A percentile compares a stretch with the other conserved stretches of the same genome.
Conservation (phyloP, 2,329 filamentous ascomycete genomes). For the Ophiostoma fasciatum region DNA sequence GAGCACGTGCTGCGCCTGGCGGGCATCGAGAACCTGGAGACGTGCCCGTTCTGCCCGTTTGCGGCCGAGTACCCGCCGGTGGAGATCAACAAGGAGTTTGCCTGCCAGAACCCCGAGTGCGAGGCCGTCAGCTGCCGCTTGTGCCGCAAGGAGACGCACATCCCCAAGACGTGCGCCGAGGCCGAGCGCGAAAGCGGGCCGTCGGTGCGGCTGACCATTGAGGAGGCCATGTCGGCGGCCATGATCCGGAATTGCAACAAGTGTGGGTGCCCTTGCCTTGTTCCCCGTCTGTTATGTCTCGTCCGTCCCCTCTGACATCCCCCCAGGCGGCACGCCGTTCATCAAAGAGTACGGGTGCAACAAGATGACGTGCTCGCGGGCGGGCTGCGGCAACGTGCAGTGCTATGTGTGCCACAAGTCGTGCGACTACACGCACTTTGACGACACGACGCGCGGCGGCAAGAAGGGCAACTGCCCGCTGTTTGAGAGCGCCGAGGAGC, state of each 20-base stretch:
- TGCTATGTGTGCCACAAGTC: slow-evolving; percentile 61
- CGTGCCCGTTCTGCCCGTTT: slow-evolving; percentile 72
- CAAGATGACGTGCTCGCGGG: slow-evolving; percentile 59
- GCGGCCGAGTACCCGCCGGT: slow-evolving; percentile 57
- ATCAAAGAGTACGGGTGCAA: slow-evolving; percentile 72
- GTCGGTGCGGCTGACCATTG: slow-evolving; percentile 49
- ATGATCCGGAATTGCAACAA: slow-evolving; percentile 63
- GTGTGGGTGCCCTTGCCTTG: slow-evolving; percentile 23
- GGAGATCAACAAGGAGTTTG: slow-evolving; percentile 57
- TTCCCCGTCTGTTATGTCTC: background rate
- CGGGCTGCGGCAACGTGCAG: slow-evolving; percentile 34
- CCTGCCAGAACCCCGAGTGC: slow-evolving; percentile 54
- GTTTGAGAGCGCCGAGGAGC: slow-evolving; percentile 45
- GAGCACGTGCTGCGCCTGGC: slow-evolving; percentile 54
- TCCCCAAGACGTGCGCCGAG: slow-evolving; percentile 59
- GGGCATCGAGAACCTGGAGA: slow-evolving; percentile 54
- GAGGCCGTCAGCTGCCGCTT: slow-evolving; percentile 48
- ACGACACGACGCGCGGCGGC: slow-evolving; percentile 32
- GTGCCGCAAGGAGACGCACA: slow-evolving; percentile 54
- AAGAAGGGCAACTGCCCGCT: slow-evolving; percentile 46
- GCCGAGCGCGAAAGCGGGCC: slow-evolving; percentile 43
- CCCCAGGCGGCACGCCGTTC: slow-evolving; percentile 50
- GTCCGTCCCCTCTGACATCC: slow-evolving; percentile 7
- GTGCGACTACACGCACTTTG: slow-evolving; percentile 56
- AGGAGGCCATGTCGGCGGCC: slow-evolving; percentile 74